Conservation (phyloP, 257 asterid genomes). For the Przewalskia tangutica region DNA sequence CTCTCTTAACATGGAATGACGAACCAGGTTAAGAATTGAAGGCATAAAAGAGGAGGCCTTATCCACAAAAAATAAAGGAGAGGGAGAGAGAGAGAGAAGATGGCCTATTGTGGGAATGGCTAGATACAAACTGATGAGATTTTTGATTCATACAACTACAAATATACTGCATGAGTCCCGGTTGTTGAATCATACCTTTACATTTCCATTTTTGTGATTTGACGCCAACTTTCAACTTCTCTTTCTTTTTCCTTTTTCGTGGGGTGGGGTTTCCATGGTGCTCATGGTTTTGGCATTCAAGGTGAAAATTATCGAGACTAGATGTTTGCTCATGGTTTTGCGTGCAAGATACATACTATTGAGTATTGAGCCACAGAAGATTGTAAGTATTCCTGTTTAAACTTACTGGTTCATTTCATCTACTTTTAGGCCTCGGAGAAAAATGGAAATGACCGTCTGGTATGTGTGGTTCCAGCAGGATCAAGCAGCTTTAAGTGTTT, state of each 20-base stretch:
- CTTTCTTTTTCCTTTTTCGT: background rate
- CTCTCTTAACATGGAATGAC: background rate
- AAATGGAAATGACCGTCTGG: conserved; percentile 29
- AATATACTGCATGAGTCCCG: background rate
- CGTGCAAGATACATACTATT: background rate
- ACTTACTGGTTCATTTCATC: background rate
- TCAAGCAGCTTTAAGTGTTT: conserved; percentile 19
- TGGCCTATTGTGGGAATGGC: background rate
- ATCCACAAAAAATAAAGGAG: background rate
- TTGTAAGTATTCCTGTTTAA: background rate
- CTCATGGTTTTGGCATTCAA: conserved; percentile 2
- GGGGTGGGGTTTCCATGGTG: background rate
- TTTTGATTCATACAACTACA: conserved; percentile 2
- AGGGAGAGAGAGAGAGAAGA: background rate
- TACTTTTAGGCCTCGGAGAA: conserved; percentile 36
- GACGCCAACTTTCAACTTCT: background rate
- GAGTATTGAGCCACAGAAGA: background rate
- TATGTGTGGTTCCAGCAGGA: conserved; percentile 57
- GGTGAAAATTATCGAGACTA: background rate
- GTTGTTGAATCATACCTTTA: background rate
- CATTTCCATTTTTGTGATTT: background rate
- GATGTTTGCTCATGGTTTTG: background rate
- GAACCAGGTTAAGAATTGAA: background rate
- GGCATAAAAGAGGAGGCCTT: background rate
- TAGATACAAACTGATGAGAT: background rate